Percentiles rank a stretch among this genome's conserved stretches.
phyloP scores from a whole-genome alignment of 78 protist species.

The Speleostelium caveatum region DNA sequence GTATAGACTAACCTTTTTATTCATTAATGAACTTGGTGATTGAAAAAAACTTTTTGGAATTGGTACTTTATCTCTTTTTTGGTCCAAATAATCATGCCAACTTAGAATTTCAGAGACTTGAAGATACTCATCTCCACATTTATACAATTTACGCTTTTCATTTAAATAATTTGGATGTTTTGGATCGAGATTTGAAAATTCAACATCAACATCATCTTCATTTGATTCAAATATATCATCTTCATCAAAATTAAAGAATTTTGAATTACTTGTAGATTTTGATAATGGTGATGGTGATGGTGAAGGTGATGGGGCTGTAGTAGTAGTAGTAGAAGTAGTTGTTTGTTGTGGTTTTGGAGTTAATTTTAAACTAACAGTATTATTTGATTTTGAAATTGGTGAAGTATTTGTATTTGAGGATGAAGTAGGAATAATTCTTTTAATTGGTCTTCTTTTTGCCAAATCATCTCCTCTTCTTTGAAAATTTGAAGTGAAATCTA shows the following conservation, averaged over 20 bases:
- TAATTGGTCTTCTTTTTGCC: slow-evolving; percentile 31
- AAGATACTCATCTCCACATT: slow-evolving; percentile 25
- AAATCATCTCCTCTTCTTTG: slow-evolving; percentile 75
- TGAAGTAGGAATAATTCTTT: background rate
- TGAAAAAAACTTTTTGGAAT: background rate
- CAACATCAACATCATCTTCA: background rate
- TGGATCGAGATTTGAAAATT: slow-evolving; percentile 3
- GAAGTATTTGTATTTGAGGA: background rate
- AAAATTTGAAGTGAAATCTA: slow-evolving; percentile 17
- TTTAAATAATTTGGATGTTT: slow-evolving; percentile 23
- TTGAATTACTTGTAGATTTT: slow-evolving; percentile 9
- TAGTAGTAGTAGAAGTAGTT: background rate
- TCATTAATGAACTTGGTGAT: slow-evolving; percentile 11
- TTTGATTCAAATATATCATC: background rate
- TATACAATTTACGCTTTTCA: slow-evolving; percentile 41
- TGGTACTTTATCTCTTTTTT: slow-evolving; percentile 13
- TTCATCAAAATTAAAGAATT: background rate
- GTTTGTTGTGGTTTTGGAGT: background rate
- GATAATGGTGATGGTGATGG: background rate
- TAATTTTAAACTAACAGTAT: background rate
- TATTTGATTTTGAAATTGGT: background rate
- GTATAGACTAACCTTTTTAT: slow-evolving; percentile 36
- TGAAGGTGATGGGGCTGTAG: background rate
- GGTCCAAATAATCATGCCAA: slow-evolving; percentile 55
- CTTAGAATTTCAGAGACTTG: background rate